phyloP scores from a whole-genome alignment of 176 grass and related monocot species.

The Oryza rufipogon region DNA sequence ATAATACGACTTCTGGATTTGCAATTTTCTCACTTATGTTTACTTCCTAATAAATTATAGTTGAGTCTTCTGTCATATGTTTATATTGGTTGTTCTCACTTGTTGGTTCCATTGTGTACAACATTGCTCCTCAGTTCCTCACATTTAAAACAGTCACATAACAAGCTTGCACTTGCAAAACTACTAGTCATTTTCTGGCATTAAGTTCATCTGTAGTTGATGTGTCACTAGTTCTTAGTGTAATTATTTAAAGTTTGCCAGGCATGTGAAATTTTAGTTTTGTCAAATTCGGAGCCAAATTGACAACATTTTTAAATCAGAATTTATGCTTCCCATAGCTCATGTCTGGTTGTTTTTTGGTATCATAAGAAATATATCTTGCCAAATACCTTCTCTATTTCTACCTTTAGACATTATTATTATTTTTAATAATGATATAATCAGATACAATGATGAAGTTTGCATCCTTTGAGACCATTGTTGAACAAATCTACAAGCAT shows the following conservation, averaged over 20 bases:
- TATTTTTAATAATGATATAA: neutral
- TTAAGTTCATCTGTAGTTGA: too few species aligned
- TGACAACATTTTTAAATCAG: neutral
- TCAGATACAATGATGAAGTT: conserved; percentile 82
- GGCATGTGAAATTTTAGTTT: neutral
- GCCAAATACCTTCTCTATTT: neutral
- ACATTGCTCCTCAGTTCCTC: neutral
- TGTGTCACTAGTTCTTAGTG: too few species aligned
- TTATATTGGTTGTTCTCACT: conserved; percentile 1
- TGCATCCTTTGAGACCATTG: conserved; percentile 73
- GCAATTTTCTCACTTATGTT: neutral
- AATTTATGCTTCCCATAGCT: neutral
- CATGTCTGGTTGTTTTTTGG: neutral
- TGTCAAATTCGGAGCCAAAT: neutral
- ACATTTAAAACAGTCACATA: neutral
- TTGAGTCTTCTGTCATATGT: neutral
- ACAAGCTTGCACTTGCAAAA: neutral
- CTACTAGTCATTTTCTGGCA: too few species aligned
- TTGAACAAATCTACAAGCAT: conserved; percentile 69
- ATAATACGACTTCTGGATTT: conserved; percentile 1
- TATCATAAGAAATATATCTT: neutral
- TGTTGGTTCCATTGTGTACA: neutral
- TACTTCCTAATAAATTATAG: neutral
- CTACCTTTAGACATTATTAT: neutral
- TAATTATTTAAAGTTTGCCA: neutral